Base-by-base conservation (phyloP, 140 eudicot species). In the Erigeron philadelphicus region DNA sequence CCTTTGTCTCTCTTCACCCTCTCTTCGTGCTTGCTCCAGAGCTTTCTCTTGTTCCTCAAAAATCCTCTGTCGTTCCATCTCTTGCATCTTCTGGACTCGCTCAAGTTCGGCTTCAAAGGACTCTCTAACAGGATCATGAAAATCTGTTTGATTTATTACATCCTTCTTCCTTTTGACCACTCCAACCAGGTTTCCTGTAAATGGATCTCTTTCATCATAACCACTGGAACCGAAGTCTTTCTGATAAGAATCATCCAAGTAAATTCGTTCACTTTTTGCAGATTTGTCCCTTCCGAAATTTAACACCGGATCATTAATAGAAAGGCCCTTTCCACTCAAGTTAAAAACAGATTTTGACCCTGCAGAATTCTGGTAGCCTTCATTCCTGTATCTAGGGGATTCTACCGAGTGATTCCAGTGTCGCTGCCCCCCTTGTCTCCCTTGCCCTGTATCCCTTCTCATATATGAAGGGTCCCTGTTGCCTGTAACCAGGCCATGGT, bases 41-140 rank as follows among this genome's bases (percentile, higher is more conserved):
- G 90, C 89, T 66, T 91, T 81, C 83, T 94, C 96, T 64, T 94
- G 99, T 78, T 94, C 95, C 64, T 87, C 95, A 68, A 84, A 75
- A 2, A 83, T 46, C 61, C 86, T 81, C 68, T 87, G 88, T 23
- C 99, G 68, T 82, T 94, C 99, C 87, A 87, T 86, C 78, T 94
- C 97, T 79, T 94, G 99, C 90, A 94, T 82, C 81, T 82, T 89
- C 76, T 94, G 99, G 60, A 94, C 97, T 75, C 95, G 81, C 75
- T 94, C 99, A 54, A 94, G 90, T 57, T 94, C 99, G 50, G 99
- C 99, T 74, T 94, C 99, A 61, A 94, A 94, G 5, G 99, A 94
- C 76, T 94, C 97, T 71, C 99, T 80, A 11, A 80, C 95, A 69
- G 97, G 99, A 75, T 94, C 99, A 77, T 85, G 95, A 15, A 89